Evolutionary conservation across 2,329 filamentous ascomycete genomes (phyloP).

Genomic region (Plectosphaerella cucumerina): DNA sequence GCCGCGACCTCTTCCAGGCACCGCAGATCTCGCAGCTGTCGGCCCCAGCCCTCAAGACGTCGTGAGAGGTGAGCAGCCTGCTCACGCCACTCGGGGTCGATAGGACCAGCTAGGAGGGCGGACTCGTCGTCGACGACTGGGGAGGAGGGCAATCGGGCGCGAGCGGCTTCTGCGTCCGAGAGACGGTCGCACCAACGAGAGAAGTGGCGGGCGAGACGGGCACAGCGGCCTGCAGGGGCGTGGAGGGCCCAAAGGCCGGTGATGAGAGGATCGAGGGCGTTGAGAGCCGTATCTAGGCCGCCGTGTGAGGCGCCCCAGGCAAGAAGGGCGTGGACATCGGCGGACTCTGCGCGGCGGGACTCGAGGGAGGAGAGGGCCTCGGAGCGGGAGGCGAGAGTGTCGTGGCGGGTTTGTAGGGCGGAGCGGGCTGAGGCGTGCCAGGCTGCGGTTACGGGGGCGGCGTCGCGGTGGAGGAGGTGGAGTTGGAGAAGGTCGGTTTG

Average conservation of each 20-base stretch:
- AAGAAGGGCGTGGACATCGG: slow-evolving; percentile 48
- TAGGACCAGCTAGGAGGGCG: slow-evolving; percentile 46
- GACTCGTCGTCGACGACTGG: slow-evolving; percentile 28
- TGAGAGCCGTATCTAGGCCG: slow-evolving; percentile 51
- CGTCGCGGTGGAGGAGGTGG: slow-evolving; percentile 57
- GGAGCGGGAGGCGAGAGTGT: slow-evolving; percentile 27
- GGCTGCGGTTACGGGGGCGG: slow-evolving; percentile 33
- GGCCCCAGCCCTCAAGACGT: slow-evolving; percentile 50
- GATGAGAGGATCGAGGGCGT: slow-evolving; percentile 52
- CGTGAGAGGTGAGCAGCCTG: slow-evolving; percentile 49
- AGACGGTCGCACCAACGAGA: slow-evolving; percentile 53
- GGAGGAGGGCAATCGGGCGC: slow-evolving; percentile 16
- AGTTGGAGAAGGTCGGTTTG: slow-evolving; percentile 65
- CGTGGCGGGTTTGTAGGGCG: slow-evolving; percentile 43
- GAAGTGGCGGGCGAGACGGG: slow-evolving; percentile 50
- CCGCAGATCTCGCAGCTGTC: slow-evolving; percentile 44
- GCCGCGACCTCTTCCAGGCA: slow-evolving; percentile 12
- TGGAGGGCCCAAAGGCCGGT: slow-evolving; percentile 54
- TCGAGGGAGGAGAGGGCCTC: slow-evolving; percentile 31
- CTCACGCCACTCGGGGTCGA: slow-evolving; percentile 55
- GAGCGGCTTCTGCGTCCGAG: slow-evolving; percentile 40
- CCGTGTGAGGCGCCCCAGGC: slow-evolving; percentile 38
- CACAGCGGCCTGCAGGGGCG: slow-evolving; percentile 52
- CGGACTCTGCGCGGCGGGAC: slow-evolving; percentile 38
- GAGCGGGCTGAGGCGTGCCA: slow-evolving; percentile 55